A percentile compares a stretch with the other conserved stretches of the same genome.
Evolutionary conservation across 2,329 filamentous ascomycete genomes (phyloP).

Genomic region (Cercospora beticola): DNA sequence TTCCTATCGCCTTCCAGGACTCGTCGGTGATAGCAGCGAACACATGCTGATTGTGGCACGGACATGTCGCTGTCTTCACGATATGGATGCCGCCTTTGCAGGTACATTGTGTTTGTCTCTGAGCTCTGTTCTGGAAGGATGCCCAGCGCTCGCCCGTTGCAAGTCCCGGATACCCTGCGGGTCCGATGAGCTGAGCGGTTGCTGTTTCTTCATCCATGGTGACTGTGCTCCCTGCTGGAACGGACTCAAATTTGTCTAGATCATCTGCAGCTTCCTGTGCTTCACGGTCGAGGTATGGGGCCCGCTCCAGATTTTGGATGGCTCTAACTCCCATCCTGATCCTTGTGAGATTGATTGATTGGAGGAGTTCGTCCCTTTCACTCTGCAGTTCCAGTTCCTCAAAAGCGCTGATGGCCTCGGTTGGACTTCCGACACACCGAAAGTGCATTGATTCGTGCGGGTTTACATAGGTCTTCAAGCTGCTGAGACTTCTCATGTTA

Average conservation of each 20-base stretch:
- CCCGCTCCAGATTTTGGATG: background rate
- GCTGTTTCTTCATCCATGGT: slow-evolving; percentile 7
- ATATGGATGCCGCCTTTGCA: slow-evolving; percentile 1
- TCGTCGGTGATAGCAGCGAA: slow-evolving; percentile 16
- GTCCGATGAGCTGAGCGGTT: slow-evolving; percentile 13
- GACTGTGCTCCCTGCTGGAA: slow-evolving; percentile 9
- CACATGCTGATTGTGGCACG: slow-evolving; percentile 12
- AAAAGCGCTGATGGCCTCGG: slow-evolving; percentile 1
- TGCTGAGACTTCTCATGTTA: slow-evolving; percentile 11
- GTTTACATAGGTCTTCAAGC: slow-evolving; percentile 4
- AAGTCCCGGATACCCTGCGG: slow-evolving; percentile 7
- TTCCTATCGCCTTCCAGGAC: slow-evolving; percentile 8
- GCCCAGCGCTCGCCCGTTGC: slow-evolving; percentile 16
- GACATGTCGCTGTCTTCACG: background rate
- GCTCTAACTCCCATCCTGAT: slow-evolving; percentile 3
- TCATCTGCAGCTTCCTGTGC: slow-evolving; percentile 11
- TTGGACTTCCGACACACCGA: background rate
- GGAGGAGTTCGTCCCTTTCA: slow-evolving; percentile 9
- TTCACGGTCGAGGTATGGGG: slow-evolving; percentile 5
- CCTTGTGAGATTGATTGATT: slow-evolving; percentile 12
- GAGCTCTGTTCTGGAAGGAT: slow-evolving; percentile 3
- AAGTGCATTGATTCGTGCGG: slow-evolving; percentile 8
- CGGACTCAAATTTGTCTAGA: slow-evolving; percentile 3
- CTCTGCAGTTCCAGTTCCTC: slow-evolving; percentile 3
- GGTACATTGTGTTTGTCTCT: background rate